Base-by-base conservation (phyloP, 495 filamentous ascomycete species). In the Hypoxylon subgilvum region DNA sequence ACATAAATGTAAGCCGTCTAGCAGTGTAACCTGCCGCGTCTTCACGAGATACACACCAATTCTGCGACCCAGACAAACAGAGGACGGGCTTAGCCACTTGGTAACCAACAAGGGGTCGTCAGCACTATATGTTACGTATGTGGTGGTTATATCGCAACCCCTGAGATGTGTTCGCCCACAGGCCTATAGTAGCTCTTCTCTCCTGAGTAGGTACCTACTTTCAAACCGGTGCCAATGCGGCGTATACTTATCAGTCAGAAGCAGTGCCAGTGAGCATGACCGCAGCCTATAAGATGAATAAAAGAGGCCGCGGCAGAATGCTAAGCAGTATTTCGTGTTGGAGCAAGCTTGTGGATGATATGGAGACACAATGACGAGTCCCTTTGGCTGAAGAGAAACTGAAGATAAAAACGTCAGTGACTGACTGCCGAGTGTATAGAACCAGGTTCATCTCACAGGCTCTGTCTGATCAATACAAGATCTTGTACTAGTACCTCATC, bases 401-500 rank as follows among this genome's bases (percentile, higher is more conserved):
- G 32, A 34, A 34, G 3, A 6, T 4, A 12, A 34, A 13, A 34
- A 34, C 3, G 31, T 34, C 9, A 5, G 31, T 12, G 31, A 5
- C n/a, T 3, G n/a, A 5, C 31, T 10, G 3, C 31, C 5, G 27
- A 30, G 10, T 5, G 27, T 30, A n/a, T 39, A 17, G 41, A 49
- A 53, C 28, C 32, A 50, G 43, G 48, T 39, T 43, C 30, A 59
- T 59, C 49, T 51, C 44, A 63, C 47, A 52, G 34, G 13, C 19
- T 52, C 35, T 32, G 46, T n/a, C n/a, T n/a, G n/a, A n/a, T n/a
- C n/a, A n/a, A 53, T 58, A 52, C 50, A 52, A 50, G 55, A 64
- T 64, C 61, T 59, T 58, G 61, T 64, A 59, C 54, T 55, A 59
- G 61, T 64, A 59, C 61, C 60, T 53, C 34, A 5, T 38, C 13